A percentile compares a stretch with the other conserved stretches of the same genome.
Conservation (phyloP, 2,329 filamentous ascomycete species). For the Aureobasidium sp. region DNA sequence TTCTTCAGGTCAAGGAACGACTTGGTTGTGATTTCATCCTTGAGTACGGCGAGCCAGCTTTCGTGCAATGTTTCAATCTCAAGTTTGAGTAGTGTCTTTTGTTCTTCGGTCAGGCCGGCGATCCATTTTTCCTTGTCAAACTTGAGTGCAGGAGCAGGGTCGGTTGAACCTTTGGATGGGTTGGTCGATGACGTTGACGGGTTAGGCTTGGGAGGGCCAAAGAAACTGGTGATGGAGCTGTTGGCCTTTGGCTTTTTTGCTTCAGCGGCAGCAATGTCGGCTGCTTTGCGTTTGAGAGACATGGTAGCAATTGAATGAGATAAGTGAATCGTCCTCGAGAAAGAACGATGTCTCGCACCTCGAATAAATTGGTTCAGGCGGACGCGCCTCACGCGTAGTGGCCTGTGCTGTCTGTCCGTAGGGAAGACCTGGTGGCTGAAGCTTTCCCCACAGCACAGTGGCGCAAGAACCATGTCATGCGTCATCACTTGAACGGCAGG, state of each 20-base stretch:
- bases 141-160: conserved; percentile 32
- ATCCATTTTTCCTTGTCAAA: conserved; percentile 92
- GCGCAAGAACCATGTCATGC: background rate
- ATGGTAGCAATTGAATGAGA: conserved; percentile 22
- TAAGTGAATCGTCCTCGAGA: background rate
- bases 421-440: background rate
- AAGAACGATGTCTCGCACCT: background rate
- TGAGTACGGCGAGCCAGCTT: conserved; percentile 82
- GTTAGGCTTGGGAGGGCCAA: conserved; percentile 56
- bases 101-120: conserved; percentile 67
- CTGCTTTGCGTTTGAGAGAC: conserved; percentile 44
- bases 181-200: conserved; percentile 23
- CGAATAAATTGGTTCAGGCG: background rate
- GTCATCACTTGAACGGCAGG: background rate
- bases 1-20: conserved; percentile 83
- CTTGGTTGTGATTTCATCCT: conserved; percentile 69
- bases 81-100: conserved; percentile 70
- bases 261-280: conserved; percentile 32
- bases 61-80: conserved; percentile 90
- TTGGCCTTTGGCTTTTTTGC: conserved; percentile 50
- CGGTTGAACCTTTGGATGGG: conserved; percentile 20
- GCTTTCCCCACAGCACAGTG: background rate
- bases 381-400: background rate
- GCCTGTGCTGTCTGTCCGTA: background rate
- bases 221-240: conserved; percentile 82